Base-by-base conservation (phyloP, 2,329 filamentous ascomycete species). In the Pseudomassariella vexata region DNA sequence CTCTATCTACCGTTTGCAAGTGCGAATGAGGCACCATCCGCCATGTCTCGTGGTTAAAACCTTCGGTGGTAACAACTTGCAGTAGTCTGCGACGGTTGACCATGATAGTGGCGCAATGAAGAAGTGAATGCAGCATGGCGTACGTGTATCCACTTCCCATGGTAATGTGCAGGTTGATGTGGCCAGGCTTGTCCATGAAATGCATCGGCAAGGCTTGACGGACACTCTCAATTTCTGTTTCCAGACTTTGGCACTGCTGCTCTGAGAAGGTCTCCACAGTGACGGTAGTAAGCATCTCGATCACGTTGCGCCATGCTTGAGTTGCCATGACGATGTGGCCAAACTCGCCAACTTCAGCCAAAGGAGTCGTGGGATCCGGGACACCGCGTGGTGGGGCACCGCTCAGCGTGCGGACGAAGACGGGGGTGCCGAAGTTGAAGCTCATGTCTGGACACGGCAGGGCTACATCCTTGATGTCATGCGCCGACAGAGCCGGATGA, bases 101-200 rank as follows among this genome's bases (percentile, higher is more conserved):
- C 50, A 79, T 77, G 40, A 78, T 71, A 18, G 70, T 73, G 8
- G 73, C 70, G 45, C 72, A 77, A 49, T 78, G 73, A 14, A 79
- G 60, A 15, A 79, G 65, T 35, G 70, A 76, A 52, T 79, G 74
- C 30, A 79, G 64, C 70, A 79, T 75, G 40, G 74, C 73, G 48
- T 74, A 79, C 0, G 72, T 77, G 45, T 72, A 74, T 34, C 74
- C 74, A 26, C 73, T 76, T 21, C 74, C 74, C 74, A 78, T 78
- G 14, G 74, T 77, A 48, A 79, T 76, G 52, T 79, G 74, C 5
- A 77, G 59, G 46, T 68, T 73, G 48, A 78, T 73, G 54, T 79
- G 73, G 23, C 69, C 70, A 0, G 71, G 68, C 55, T 78, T 77
- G 47, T 79, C 74, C 39, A 73, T 62, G 35, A 74, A 76, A 51